These are phyloP conservation scores for Scheffersomyces parashehatae DNA, from an alignment of 1,139 yeast species.

Conservation along the genomic window DNA sequence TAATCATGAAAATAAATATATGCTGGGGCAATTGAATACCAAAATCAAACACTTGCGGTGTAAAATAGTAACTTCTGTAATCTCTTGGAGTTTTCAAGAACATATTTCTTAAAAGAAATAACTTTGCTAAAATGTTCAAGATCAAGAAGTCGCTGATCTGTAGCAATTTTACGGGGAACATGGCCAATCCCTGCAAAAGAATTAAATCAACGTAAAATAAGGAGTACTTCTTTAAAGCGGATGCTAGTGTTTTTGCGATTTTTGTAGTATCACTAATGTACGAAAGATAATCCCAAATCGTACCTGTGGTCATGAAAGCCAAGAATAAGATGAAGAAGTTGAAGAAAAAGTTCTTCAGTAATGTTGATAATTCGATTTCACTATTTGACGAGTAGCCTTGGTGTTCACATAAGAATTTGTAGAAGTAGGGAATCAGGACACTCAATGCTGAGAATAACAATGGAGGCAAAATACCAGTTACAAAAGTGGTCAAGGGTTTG, in stretches of 20 bases:
- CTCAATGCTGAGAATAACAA: conserved; percentile 66
- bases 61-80: conserved; percentile 46
- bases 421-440: conserved; percentile 71
- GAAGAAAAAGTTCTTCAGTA: conserved; percentile 80
- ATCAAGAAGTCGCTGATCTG: conserved; percentile 61
- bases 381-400: conserved; percentile 83
- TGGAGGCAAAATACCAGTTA: conserved; percentile 57
- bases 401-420: conserved; percentile 62
- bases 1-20: conserved; percentile 58
- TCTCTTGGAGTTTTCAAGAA: conserved; percentile 59
- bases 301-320: conserved; percentile 80
- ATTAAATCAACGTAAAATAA: conserved; percentile 82
- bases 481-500: conserved; percentile 69
- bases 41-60: conserved; percentile 65
- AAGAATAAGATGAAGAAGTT: conserved; percentile 82
- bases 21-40: conserved; percentile 70
- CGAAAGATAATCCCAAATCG: conserved; percentile 65
- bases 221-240: conserved; percentile 67
- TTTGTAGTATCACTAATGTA: conserved; percentile 71
- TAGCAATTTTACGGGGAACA: conserved; percentile 75
- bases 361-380: conserved; percentile 76
- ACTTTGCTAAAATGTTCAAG: conserved; percentile 50
- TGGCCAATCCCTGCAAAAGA: conserved; percentile 79
- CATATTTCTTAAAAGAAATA: conserved; percentile 53
- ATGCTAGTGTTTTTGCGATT: conserved; percentile 76